These are phyloP conservation scores for Pichia sp. DNA, from an alignment of 1,139 yeast genomes.

Conservation along the genomic window DNA sequence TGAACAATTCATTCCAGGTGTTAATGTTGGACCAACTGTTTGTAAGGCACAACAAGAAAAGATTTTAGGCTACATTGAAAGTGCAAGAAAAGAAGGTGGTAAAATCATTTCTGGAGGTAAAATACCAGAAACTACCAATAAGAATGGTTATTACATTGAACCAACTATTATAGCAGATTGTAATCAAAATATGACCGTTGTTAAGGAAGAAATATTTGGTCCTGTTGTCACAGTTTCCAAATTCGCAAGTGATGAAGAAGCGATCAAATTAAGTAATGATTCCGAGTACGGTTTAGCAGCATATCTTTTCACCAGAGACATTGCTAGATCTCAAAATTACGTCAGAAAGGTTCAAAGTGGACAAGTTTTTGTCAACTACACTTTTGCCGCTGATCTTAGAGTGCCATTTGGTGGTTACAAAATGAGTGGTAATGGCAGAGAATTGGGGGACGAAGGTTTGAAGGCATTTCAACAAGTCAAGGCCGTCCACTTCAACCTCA, in stretches of 20 bases:
- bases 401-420: conserved; percentile 54
- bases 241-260: conserved; percentile 50
- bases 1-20: conserved; percentile 46
- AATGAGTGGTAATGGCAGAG: conserved; percentile 55
- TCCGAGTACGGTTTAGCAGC: conserved; percentile 56
- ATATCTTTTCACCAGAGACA: conserved; percentile 47
- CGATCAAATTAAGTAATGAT: conserved; percentile 43
- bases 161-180: conserved; percentile 55
- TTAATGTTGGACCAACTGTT: conserved; percentile 75
- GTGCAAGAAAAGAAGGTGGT: conserved; percentile 55
- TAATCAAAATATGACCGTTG: conserved; percentile 46
- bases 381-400: conserved; percentile 50
- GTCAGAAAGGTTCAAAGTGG: conserved; percentile 36
- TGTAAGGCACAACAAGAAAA: conserved; percentile 55
- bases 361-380: conserved; percentile 54
- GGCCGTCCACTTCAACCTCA: conserved; percentile 47
- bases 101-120: conserved; percentile 48
- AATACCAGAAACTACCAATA: conserved; percentile 19
- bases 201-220: conserved; percentile 55
- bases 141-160: conserved; percentile 41
- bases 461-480: conserved; percentile 52
- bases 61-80: conserved; percentile 43
- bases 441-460: conserved; percentile 55
- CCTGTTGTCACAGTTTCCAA: conserved; percentile 53
- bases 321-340: conserved; percentile 36